phyloP scores from a whole-genome alignment of 225 moss, liverwort and hornwort species.

The Physcomitrellopsis africana region DNA sequence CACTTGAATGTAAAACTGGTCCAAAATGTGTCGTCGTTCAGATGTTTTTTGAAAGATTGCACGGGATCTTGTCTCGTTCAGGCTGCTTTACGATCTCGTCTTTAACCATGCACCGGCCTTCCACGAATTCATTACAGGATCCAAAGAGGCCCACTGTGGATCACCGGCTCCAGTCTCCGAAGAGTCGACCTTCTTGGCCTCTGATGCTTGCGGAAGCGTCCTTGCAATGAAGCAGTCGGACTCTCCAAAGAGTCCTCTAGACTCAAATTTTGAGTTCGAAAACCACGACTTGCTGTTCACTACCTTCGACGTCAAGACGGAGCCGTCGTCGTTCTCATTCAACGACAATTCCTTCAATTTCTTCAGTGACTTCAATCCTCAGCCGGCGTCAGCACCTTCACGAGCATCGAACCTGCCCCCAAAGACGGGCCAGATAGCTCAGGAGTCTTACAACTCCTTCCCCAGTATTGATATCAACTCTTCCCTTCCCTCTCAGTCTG shows the following conservation, averaged over 20 bases:
- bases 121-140: slow-evolving; percentile 21
- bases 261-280: slow-evolving; percentile 53
- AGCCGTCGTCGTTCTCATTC: slow-evolving; percentile 42
- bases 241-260: slow-evolving; percentile 55
- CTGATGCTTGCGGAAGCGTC: slow-evolving; percentile 37
- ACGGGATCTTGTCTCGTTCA: slow-evolving; percentile 2
- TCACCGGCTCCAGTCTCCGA: slow-evolving; percentile 58
- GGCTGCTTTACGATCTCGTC: not conserved
- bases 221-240: slow-evolving; percentile 41
- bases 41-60: too few species aligned
- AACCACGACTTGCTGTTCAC: slow-evolving; percentile 44
- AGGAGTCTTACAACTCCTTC: slow-evolving; percentile 40
- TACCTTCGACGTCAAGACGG: slow-evolving; percentile 52
- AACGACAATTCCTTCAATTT: slow-evolving; percentile 49
- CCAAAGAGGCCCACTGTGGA: slow-evolving; percentile 38
- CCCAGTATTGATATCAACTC: slow-evolving; percentile 53
- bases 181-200: slow-evolving; percentile 46
- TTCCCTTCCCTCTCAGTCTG: slow-evolving; percentile 22
- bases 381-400: not conserved
- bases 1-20: not conserved
- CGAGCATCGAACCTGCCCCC: slow-evolving; percentile 31
- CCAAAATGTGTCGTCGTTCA: too few species aligned
- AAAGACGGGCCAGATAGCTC: slow-evolving; percentile 25
- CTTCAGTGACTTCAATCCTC: slow-evolving; percentile 42
- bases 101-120: slow-evolving; percentile 23